Base-by-base conservation (phyloP, 345 rosid genomes). In the Bruguiera gymnorhiza region DNA sequence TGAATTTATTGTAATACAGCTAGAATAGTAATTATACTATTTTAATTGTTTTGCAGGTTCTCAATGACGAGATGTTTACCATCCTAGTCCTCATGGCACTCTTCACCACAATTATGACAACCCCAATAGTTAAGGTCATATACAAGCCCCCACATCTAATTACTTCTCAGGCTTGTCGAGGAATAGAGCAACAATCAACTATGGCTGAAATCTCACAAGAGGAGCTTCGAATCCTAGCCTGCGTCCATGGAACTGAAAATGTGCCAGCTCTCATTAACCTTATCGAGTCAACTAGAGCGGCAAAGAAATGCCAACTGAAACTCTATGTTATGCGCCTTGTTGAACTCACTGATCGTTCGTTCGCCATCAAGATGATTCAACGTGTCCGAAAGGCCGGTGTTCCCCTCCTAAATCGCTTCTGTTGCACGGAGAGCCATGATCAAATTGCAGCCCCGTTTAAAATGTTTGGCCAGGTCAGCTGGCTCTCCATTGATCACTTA, bases 21-120 rank as follows among this genome's bases (percentile, higher is more conserved):
- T 34, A 8, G 37, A 34, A 34, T 6, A 34, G 37, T 34, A 34
- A 34, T 34, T 1, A 37, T 8, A 8, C 13, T 1, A 8, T 8
- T 8, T 37, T 13, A 37, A 37, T 37, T 37, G 11, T 37, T 37
- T 37, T 37, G 43, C 78, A 82, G 82, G 84, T 82, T 16, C 75
- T 85, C 2, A 80, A 78, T 39, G 86, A 84, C 24, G 84, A 78
- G 71, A 78, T 65, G 72, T 82, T 82, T 62, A 84, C 86, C 0
- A 80, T 82, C 37, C 53, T 80, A 37, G 81, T 85, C 9, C 63
- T 82, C 7, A 80, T 82, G 84, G 88, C 88, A 11, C 81, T 82
- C 34, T 71, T 76, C 55, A 80, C 83, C 32, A 78, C 86, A 46
- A 80, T 78, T 76, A 69, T 84, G 59, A 78, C 88, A 4, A 78